Conservation (phyloP, 2,329 filamentous ascomycete genomes). For the Pseudogymnoascus sp. region DNA sequence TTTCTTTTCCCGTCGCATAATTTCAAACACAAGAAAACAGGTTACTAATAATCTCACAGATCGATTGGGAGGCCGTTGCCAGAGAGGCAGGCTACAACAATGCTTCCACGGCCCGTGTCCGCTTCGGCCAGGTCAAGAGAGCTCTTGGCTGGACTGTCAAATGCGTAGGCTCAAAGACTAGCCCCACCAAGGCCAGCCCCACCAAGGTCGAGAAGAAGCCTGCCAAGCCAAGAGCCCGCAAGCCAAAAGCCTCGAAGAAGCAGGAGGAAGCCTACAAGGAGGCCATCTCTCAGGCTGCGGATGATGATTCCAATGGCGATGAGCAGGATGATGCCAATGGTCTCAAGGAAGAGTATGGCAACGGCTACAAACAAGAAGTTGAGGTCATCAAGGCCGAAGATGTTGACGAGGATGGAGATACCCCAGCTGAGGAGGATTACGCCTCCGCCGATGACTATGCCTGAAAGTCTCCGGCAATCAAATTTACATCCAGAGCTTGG, state of each 20-base stretch:
- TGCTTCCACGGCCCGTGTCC: slow-evolving; percentile 38
- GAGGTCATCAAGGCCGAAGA: background rate
- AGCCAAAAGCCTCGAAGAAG: background rate
- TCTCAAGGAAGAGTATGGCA: background rate
- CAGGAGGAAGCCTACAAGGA: background rate
- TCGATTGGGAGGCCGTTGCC: slow-evolving; percentile 43
- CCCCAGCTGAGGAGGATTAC: background rate
- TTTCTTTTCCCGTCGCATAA: too few relatives aligned
- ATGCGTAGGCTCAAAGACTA: background rate
- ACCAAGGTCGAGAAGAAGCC: background rate
- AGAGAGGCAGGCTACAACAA: slow-evolving; percentile 38
- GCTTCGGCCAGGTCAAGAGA: slow-evolving; percentile 43
- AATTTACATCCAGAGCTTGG: background rate
- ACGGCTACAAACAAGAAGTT: background rate
- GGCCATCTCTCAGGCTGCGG: background rate
- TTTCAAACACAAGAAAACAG: background rate
- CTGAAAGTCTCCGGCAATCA: background rate
- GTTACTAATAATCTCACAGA: slow-evolving; percentile 12
- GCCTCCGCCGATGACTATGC: background rate
- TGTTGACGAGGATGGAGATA: background rate
- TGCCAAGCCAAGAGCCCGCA: background rate
- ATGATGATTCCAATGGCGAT: background rate
- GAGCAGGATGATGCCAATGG: background rate
- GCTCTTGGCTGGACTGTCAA: slow-evolving; percentile 31
- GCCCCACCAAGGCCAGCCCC: background rate